Percentiles rank a stretch among this genome's conserved stretches.
Conservation (phyloP, 1,139 yeast species). For the Pichiaceae sp. region DNA sequence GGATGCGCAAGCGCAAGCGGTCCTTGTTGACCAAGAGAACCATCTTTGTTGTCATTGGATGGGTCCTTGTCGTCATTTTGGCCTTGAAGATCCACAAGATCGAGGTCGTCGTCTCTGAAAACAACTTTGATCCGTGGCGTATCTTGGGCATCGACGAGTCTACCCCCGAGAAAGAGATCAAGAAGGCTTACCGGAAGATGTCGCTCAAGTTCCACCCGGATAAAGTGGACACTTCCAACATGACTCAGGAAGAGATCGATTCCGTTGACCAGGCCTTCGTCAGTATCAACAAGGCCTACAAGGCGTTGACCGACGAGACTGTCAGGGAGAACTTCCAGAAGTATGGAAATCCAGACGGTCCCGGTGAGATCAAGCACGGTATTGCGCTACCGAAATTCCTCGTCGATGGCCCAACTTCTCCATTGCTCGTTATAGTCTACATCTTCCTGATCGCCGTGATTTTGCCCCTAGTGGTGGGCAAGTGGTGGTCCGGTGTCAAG, state of each 20-base stretch:
- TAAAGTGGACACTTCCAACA: slow-evolving; percentile 58
- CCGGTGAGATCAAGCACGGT: slow-evolving; percentile 90
- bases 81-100: slow-evolving; percentile 37
- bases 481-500: slow-evolving; percentile 87
- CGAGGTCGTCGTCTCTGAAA: slow-evolving; percentile 27
- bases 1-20: slow-evolving; percentile 27
- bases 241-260: slow-evolving; percentile 46
- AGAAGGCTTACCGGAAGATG: slow-evolving; percentile 74
- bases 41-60: slow-evolving; percentile 50
- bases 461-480: slow-evolving; percentile 71
- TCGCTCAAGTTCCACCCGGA: slow-evolving; percentile 92
- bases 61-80: slow-evolving; percentile 52
- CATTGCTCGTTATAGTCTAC: slow-evolving; percentile 56
- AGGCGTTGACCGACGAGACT: slow-evolving; percentile 86
- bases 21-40: slow-evolving; percentile 34
- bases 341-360: slow-evolving; percentile 98
- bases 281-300: slow-evolving; percentile 82
- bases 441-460: slow-evolving; percentile 66
- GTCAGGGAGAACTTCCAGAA: slow-evolving; percentile 74
- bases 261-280: slow-evolving; percentile 72
- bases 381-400: slow-evolving; percentile 91
- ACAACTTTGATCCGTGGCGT: slow-evolving; percentile 82
- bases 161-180: slow-evolving; percentile 71
- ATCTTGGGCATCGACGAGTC: slow-evolving; percentile 66
- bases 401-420: slow-evolving; percentile 74